Evolutionary conservation across 116 monocot genomes (phyloP), one percentile per base, ranked within the genome.

Genomic region (Posidonia oceanica): DNA sequence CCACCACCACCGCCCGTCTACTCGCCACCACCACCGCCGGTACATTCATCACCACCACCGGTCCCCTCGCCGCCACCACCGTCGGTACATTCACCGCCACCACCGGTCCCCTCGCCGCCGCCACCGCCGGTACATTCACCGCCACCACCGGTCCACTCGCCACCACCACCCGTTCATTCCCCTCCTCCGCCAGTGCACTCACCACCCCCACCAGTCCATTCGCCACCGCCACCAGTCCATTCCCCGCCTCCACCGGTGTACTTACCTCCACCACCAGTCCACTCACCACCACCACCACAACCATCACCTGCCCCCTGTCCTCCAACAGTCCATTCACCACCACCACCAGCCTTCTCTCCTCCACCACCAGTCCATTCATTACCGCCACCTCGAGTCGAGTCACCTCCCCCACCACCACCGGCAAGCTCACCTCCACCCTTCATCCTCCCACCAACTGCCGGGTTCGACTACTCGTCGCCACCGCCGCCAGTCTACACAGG

Each of bases 401-500:
- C 29, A 29, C 1, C 29, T 29, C 63, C 23, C 8, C 52, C 72
- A 2, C 63, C 72, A 2, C 68, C 67, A 22, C 74, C 53, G 11
- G 63, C 63, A 0, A 14, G 38, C 1, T 38, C 72, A 0, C 76
- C 76, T 20, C 76, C 17, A 37, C 5, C 48, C 62, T 38, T 41
- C 39, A 23, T 39, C 61, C 52, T 54, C 36, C 52, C 52, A 21
- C 74, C 65, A 36, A 21, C 39, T 8, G 37, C 64, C 7, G n/a
- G 21, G 69, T 52, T 23, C 61, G 36, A 20, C 61, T 41, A 29
- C 75, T 39, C 80, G 4, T 80, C 80, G 8, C 80, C 80, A 23
- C 80, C 80, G 36, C 80, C 80, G n/a, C 80, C 80, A 40, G 66
- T 80, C 36, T 80, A 67, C 71, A 51, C 20, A 12, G 63, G 69